These are phyloP conservation scores for Aspergillaceae sp. DNA, from an alignment of 2,329 filamentous ascomycete species.

Conservation along the genomic window DNA sequence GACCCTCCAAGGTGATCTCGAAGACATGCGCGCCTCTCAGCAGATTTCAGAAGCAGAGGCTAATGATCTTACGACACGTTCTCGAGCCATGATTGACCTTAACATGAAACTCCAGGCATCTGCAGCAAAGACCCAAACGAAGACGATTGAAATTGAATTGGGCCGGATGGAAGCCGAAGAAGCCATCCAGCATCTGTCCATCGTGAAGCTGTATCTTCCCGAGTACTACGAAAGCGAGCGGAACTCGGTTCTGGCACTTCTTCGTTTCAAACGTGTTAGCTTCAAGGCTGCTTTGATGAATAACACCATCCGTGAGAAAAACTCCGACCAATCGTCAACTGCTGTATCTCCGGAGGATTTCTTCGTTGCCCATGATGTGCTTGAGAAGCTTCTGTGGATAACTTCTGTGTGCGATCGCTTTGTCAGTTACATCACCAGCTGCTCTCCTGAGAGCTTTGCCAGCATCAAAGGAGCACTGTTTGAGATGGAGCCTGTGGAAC, in stretches of 20 bases:
- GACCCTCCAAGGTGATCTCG: conserved; percentile 74
- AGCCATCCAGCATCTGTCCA: conserved; percentile 76
- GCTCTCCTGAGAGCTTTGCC: conserved; percentile 68
- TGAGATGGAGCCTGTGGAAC: conserved; percentile 85
- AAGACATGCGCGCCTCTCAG: conserved; percentile 86
- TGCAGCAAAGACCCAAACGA: conserved; percentile 82
- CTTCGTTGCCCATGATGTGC: conserved; percentile 68
- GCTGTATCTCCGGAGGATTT: conserved; percentile 64
- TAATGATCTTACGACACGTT: conserved; percentile 78
- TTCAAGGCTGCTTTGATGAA: conserved; percentile 81
- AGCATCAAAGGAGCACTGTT: conserved; percentile 71
- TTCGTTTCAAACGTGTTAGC: conserved; percentile 76
- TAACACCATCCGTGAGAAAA: conserved; percentile 67
- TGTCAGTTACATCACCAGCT: conserved; percentile 68
- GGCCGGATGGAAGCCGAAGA: conserved; percentile 81
- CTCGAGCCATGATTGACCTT: conserved; percentile 90
- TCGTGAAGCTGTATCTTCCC: conserved; percentile 81
- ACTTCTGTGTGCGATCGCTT: conserved; percentile 76
- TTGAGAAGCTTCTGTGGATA: conserved; percentile 81
- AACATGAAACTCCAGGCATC: conserved; percentile 90
- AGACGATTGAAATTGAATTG: conserved; percentile 87
- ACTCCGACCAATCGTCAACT: conserved; percentile 58
- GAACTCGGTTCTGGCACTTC: conserved; percentile 77
- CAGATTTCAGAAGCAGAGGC: conserved; percentile 89
- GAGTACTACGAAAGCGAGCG: conserved; percentile 72